Evolutionary conservation across 2,329 filamentous ascomycete genomes (phyloP).

Genomic region (Calonectria pauciramosa): DNA sequence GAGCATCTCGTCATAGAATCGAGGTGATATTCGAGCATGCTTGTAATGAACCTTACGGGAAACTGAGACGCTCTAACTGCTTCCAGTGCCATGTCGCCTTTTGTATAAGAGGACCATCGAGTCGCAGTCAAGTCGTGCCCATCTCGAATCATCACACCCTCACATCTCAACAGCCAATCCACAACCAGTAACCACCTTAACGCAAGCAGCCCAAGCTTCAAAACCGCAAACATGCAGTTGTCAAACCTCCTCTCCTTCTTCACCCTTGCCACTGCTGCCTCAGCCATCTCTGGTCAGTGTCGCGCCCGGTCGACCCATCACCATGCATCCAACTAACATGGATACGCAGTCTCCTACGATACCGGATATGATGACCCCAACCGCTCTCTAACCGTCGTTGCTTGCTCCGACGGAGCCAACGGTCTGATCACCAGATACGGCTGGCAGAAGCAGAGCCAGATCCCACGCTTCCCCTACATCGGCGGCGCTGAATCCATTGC

Average conservation of each 20-base stretch:
- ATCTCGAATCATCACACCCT: not conserved
- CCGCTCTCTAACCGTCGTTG: constrained; percentile 68
- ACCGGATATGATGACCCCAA: constrained; percentile 74
- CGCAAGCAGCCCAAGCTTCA: constrained; percentile 18
- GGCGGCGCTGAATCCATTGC: constrained; percentile 66
- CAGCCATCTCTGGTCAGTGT: constrained; percentile 52
- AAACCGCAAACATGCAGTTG: constrained; percentile 59
- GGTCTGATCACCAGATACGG: constrained; percentile 71
- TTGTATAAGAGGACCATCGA: constrained; percentile 27
- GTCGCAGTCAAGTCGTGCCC: constrained; percentile 21
- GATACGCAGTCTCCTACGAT: constrained; percentile 75
- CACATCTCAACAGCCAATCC: not conserved
- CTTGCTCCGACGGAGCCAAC: constrained; percentile 78
- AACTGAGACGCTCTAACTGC: not conserved
- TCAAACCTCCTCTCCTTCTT: constrained; percentile 56
- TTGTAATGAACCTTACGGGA: constrained; percentile 29
- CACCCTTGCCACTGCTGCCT: constrained; percentile 52
- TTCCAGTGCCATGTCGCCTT: not conserved
- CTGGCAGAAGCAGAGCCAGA: constrained; percentile 67
- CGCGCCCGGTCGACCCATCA: not conserved
- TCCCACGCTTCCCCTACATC: constrained; percentile 67
- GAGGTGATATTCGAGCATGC: constrained; percentile 26
- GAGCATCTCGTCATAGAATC: constrained; percentile 34
- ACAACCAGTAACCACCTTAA: not conserved
- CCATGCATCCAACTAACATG: constrained; percentile 24